Evolutionary conservation across 2,329 filamentous ascomycete genomes (phyloP).

Genomic region (Periconia sp.): DNA sequence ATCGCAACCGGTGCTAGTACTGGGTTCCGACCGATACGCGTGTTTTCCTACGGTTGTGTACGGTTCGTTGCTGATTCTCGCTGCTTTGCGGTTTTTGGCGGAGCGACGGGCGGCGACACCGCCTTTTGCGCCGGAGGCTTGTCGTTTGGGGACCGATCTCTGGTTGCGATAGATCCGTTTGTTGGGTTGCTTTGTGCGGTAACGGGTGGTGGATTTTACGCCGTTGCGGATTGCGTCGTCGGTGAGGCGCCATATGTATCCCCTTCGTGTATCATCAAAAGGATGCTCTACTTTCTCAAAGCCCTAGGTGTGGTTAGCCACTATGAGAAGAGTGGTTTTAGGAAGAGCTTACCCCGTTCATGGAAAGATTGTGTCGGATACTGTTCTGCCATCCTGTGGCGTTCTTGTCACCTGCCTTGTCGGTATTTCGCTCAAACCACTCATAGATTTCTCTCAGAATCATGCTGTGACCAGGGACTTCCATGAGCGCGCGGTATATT

Average conservation of each 20-base stretch:
- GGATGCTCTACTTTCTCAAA: slow-evolving; percentile 56
- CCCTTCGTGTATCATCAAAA: slow-evolving; percentile 62
- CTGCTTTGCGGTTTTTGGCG: slow-evolving; percentile 22
- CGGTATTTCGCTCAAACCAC: slow-evolving; percentile 83
- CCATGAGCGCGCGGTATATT: slow-evolving; percentile 74
- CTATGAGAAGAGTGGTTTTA: slow-evolving; percentile 1
- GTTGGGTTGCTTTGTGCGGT: slow-evolving; percentile 50
- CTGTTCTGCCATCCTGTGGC: slow-evolving; percentile 86
- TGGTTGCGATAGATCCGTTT: slow-evolving; percentile 40
- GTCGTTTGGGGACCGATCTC: slow-evolving; percentile 41
- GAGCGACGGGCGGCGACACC: slow-evolving; percentile 45
- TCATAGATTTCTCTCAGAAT: slow-evolving; percentile 84
- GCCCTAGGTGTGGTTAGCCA: slow-evolving; percentile 45
- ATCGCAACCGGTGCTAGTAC: slow-evolving; percentile 6
- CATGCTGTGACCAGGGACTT: slow-evolving; percentile 67
- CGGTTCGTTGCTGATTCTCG: slow-evolving; percentile 5
- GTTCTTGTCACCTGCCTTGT: slow-evolving; percentile 64
- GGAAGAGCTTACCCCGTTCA: slow-evolving; percentile 75
- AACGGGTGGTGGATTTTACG: slow-evolving; percentile 79
- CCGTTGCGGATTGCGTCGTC: slow-evolving; percentile 68
- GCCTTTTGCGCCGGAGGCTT: slow-evolving; percentile 49
- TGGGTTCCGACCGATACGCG: slow-evolving; percentile 17
- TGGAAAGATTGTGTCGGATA: slow-evolving; percentile 91
- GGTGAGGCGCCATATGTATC: slow-evolving; percentile 75
- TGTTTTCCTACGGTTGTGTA: slow-evolving; percentile 1